phyloP scores from a whole-genome alignment of 495 filamentous ascomycete genomes.

The Geopyxis carbonaria region DNA sequence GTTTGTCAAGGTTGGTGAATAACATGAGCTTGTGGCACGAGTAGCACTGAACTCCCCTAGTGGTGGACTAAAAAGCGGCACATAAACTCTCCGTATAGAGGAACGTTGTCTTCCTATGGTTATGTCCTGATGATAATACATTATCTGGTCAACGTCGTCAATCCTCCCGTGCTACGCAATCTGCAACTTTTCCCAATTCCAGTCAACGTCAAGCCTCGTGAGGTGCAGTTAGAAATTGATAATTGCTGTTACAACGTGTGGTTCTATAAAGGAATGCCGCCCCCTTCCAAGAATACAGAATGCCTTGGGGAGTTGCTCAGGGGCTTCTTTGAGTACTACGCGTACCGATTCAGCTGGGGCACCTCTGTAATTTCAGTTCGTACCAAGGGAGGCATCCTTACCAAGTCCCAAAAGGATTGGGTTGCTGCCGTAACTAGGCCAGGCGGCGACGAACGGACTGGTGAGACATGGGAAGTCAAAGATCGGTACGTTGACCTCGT shows the following conservation, averaged over 20 bases:
- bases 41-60: slow-evolving; percentile 5
- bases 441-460: slow-evolving; percentile 8
- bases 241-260: slow-evolving; percentile 17
- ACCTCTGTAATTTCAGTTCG: slow-evolving; percentile 53
- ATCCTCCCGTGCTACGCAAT: slow-evolving; percentile 64
- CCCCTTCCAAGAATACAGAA: slow-evolving; percentile 11
- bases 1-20: slow-evolving; percentile 49
- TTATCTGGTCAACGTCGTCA: slow-evolving; percentile 61
- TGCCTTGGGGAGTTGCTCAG: slow-evolving; percentile 44
- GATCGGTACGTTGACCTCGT: slow-evolving; percentile 5
- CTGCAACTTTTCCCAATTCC: slow-evolving; percentile 38
- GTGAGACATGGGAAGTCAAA: slow-evolving; percentile 6
- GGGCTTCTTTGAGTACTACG: slow-evolving; percentile 72
- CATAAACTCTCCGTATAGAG: slow-evolving; percentile 68
- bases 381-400: slow-evolving; percentile 45
- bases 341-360: slow-evolving; percentile 53
- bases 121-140: slow-evolving; percentile 91
- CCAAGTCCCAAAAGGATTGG: slow-evolving; percentile 63
- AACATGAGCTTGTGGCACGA: background rate
- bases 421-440: slow-evolving; percentile 43
- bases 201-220: slow-evolving; percentile 7
- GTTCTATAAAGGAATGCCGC: slow-evolving; percentile 16
- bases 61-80: slow-evolving; percentile 62
- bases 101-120: slow-evolving; percentile 69
- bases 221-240: slow-evolving; percentile 13